Evolutionary conservation across 148 eudicot genomes (phyloP).

Genomic region (Rhododendron simsii): DNA sequence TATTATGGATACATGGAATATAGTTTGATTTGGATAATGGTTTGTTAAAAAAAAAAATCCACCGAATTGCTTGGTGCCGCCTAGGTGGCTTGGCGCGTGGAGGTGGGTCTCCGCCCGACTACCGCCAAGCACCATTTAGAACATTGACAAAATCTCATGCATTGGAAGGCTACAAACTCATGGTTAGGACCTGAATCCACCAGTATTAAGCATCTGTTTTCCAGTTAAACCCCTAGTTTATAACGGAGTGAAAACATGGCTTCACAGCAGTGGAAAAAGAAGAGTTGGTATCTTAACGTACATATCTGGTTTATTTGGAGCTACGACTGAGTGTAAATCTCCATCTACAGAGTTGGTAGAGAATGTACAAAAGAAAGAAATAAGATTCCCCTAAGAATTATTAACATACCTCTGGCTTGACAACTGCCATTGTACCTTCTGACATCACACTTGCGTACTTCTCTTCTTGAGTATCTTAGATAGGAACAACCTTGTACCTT

Average conservation of each 20-base stretch:
- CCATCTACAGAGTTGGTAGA: neutral
- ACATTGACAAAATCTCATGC: neutral
- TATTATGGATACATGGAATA: no score
- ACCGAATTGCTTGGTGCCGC: no score
- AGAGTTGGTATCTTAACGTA: neutral
- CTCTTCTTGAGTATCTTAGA: neutral
- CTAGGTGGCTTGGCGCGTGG: no score
- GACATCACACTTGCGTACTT: slow-evolving; percentile 20
- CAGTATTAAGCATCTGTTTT: neutral
- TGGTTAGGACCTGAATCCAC: neutral
- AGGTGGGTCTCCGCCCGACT: no score
- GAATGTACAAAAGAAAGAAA: neutral
- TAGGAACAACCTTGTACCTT: slow-evolving; percentile 3
- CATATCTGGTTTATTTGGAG: neutral
- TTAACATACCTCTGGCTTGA: slow-evolving; percentile 56
- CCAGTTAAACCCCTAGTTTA: neutral
- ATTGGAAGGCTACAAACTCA: neutral
- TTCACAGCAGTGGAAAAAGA: neutral
- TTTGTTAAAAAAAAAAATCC: no score
- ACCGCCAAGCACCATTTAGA: no score
- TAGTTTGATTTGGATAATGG: no score
- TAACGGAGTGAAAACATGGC: neutral
- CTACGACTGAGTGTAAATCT: neutral
- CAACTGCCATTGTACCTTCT: slow-evolving; percentile 57
- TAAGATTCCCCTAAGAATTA: neutral